A percentile compares a stretch with the other conserved stretches of the same genome.
These are phyloP conservation scores for Selaginella tamariscina DNA, from an alignment of 75 land plant genomes.

Conservation along the genomic window DNA sequence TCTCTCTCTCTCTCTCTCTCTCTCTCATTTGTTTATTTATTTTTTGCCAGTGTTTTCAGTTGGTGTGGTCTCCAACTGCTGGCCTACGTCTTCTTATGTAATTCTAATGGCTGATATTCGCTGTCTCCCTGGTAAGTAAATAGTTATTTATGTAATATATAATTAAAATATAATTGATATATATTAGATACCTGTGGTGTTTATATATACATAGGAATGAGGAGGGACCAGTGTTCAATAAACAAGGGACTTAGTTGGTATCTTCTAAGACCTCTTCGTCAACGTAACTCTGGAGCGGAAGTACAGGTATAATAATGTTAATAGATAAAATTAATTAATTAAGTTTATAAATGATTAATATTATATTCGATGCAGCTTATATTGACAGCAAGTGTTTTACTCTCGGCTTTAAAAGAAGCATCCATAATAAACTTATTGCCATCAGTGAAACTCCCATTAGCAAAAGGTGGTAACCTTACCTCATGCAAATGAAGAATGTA, in stretches of 20 bases:
- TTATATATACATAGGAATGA: conserved; percentile 52
- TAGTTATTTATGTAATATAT: not conserved
- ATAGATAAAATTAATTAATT: no score
- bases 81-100: conserved; percentile 38
- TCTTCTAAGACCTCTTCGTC: conserved; percentile 55
- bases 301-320: conserved; percentile 64
- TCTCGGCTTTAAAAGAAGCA: conserved; percentile 26
- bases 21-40: no score
- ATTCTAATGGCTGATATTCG: conserved; percentile 80
- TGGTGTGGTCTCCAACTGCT: conserved; percentile 63
- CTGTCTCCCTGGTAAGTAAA: conserved; percentile 70
- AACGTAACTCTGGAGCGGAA: conserved; percentile 56
- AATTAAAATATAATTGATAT: not conserved
- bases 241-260: conserved; percentile 49
- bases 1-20: no score
- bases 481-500: no score
- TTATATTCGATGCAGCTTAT: conserved; percentile 43
- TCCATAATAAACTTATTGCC: no score
- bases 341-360: not conserved
- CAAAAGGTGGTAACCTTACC: no score
- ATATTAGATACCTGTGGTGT: not conserved
- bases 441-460: no score
- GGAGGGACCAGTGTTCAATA: conserved; percentile 72
- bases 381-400: conserved; percentile 63
- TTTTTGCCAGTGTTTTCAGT: conserved; percentile 47